Base-by-base conservation (phyloP, 2,329 filamentous ascomycete genomes). In the Pseudocercospora vitis region DNA sequence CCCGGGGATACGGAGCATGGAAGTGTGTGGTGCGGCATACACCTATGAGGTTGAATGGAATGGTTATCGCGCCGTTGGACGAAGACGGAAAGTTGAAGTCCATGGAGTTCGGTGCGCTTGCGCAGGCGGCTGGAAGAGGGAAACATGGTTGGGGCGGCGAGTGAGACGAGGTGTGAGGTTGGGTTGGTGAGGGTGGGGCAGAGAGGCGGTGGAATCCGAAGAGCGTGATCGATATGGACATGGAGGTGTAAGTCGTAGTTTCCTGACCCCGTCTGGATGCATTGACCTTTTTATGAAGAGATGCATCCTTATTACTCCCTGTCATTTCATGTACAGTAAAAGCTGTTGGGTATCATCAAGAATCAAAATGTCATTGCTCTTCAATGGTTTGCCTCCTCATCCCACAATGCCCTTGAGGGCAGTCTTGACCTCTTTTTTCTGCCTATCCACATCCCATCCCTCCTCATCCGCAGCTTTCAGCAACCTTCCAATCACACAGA, bases 401-500 rank as follows among this genome's bases (percentile, higher is more conserved):
- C 53, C 53, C 21, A 52, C 49, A 46, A 70, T 67, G 80, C 81
- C 79, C 72, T 80, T 87, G 69, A 88, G 71, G 59, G 87, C 70
- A 70, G 78, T 84, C 66, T 80, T 83, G 12, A 88, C 87, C 55
- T 89, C 68, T 68, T 85, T 88, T 73, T 78, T 84, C 74, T 92
- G 89, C 57, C 80, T 81, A 45, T 87, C 84, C 26, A 84, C 74
- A 2, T 76, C 79, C 59, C 90, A 72, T 2, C 75, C 76, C 50
- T 80, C 79, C 65, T 86, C 81, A 69, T 97, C 91, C n/a, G 86
- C 87, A 68, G 89, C 83, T 64, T 81, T 80, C 44, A 99, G 76
- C 37, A 89, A 88, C 62, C 83, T 83, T 1, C 91, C 92, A 52
- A 97, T 88, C 0, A 84, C 81, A 57, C 96, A 76, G 6, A 91